Evolutionary conservation across 306 rosid species (phyloP), one percentile per base, ranked within the genome.

Genomic region (Trifolium fragiferum): DNA sequence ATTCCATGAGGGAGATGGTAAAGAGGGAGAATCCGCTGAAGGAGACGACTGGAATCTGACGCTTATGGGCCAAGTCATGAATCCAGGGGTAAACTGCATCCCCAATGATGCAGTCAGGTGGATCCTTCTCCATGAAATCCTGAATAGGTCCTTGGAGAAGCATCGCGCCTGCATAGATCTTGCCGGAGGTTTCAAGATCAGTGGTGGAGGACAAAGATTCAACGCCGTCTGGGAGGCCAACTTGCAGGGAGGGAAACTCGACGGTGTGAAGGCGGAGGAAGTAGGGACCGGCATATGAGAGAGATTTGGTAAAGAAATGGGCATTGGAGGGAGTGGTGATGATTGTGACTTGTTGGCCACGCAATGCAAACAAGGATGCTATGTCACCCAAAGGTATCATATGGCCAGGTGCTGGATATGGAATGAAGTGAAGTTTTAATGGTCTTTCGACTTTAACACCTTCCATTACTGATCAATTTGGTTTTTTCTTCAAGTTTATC

Each of bases 281-380:
- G 12, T 16, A 13, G 10, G 64, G 35, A 25, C 13, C 38, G 0
- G 2, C 32, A 3, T 14, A 20, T 14, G 32, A 54, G 21, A n/a
- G 13, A 57, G 72, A 64, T 37, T 64, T 64, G 13, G 2, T 55
- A 15, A 66, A 66, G 47, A 4, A 2, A 1, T 44, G 10, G 44
- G 72, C 72, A 25, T 78, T 78, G 47, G 44, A 43, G 2, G 80
- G 79, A 35, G 86, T 79, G 63, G 86, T 68, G 74, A 85, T 78
- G 81, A 85, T 43, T 30, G 89, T 82, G 18, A 74, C 86, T 2
- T 77, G 71, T 10, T 64, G 78, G 8, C 87, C 83, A 3, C 80
- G 81, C 6, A 77, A 16, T 10, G 79, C 46, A 7, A 86, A 83
- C 51, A 77, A 59, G 11, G 74, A 44, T 10, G 83, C 84, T 75